Evolutionary conservation across 768 basidiomycete genomes (phyloP).

Genomic region (Trametes maxima): DNA sequence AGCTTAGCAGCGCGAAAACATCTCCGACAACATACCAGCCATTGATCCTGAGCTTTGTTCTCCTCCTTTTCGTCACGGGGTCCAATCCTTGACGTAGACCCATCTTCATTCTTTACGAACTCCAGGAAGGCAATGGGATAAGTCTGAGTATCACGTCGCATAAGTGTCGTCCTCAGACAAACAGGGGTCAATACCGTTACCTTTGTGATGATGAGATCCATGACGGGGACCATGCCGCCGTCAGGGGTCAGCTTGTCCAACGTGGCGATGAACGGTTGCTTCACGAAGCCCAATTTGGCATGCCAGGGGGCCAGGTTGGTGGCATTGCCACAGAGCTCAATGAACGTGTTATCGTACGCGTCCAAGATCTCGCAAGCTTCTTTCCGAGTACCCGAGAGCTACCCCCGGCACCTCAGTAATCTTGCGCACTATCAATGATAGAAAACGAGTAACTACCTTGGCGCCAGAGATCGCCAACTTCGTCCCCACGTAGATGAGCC

Average conservation of each 20-base stretch:
- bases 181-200: slow-evolving; percentile 36
- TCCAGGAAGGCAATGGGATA: slow-evolving; percentile 85
- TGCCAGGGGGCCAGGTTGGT: slow-evolving; percentile 89
- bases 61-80: slow-evolving; percentile 78
- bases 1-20: not conserved
- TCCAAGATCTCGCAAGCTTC: slow-evolving; percentile 85
- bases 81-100: slow-evolving; percentile 43
- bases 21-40: slow-evolving; percentile 58
- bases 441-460: slow-evolving; percentile 52
- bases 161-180: not conserved
- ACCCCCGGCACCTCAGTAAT: slow-evolving; percentile 1
- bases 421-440: not conserved
- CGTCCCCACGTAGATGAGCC: slow-evolving; percentile 71
- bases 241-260: slow-evolving; percentile 78
- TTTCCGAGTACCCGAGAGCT: slow-evolving; percentile 71
- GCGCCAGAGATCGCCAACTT: slow-evolving; percentile 85
- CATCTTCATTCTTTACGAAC: slow-evolving; percentile 52
- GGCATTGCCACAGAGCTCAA: slow-evolving; percentile 81
- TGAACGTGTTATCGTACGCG: slow-evolving; percentile 65
- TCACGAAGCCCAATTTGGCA: slow-evolving; percentile 79
- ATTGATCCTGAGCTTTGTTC: slow-evolving; percentile 53
- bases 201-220: slow-evolving; percentile 76
- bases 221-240: slow-evolving; percentile 74
- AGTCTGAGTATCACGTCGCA: slow-evolving; percentile 40
- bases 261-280: slow-evolving; percentile 67